phyloP scores from a whole-genome alignment of 441 rosid genomes.

The Jatropha podagrica region DNA sequence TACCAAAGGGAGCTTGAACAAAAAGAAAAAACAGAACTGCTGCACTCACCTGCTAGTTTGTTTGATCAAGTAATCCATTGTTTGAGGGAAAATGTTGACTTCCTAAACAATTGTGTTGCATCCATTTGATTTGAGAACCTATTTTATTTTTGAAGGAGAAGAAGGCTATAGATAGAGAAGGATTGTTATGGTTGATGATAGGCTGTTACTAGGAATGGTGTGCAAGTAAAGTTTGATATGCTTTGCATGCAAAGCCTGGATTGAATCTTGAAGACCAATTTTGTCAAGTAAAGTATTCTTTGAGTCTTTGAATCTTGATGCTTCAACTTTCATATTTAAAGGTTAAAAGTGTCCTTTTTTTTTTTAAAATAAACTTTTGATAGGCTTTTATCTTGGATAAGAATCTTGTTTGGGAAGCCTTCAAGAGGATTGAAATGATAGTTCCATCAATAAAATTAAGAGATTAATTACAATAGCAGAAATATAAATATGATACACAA shows the following conservation, averaged over 20 bases:
- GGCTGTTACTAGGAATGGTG: constrained; percentile 12
- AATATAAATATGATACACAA: no score
- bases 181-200: background rate
- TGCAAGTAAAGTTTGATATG: constrained; percentile 38
- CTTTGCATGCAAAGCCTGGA: constrained; percentile 46
- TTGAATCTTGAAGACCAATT: constrained; percentile 13
- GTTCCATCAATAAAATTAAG: no score
- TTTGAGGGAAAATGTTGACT: background rate
- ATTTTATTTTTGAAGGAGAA: constrained; percentile 36
- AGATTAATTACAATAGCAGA: no score
- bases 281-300: constrained; percentile 40
- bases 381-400: constrained; percentile 18
- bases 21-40: background rate
- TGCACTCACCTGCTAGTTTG: constrained; percentile 35
- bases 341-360: background rate
- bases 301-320: background rate
- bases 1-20: background rate
- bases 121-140: background rate
- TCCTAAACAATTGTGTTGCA: constrained; percentile 8
- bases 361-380: background rate
- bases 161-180: constrained; percentile 12
- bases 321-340: background rate
- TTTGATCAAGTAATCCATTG: constrained; percentile 28
- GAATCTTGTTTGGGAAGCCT: constrained; percentile 14
- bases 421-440: background rate